Evolutionary conservation across 257 asterid species (phyloP).

Genomic region (Salvia splendens): DNA sequence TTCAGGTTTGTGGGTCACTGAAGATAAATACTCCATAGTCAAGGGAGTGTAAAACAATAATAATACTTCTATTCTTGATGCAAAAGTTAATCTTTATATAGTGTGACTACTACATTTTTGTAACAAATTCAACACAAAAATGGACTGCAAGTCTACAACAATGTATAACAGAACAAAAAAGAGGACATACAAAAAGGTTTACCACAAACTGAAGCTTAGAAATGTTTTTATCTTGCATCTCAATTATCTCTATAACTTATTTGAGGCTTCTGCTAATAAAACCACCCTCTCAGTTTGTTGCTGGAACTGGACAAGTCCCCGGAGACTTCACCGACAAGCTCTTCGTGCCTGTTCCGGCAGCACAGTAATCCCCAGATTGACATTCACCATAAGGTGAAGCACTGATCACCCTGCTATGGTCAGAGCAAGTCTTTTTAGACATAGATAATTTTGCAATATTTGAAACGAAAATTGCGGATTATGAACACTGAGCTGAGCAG

Average conservation of each 20-base stretch:
- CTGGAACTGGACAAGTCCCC: constrained; percentile 48
- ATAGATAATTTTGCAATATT: background rate
- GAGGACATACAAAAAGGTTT: constrained; percentile 15
- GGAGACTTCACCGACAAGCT: constrained; percentile 52
- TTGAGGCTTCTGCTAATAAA: constrained; percentile 27
- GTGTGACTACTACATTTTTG: constrained; percentile 31
- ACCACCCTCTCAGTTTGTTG: constrained; percentile 35
- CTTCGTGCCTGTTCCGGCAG: constrained; percentile 41
- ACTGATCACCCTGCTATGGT: constrained; percentile 49
- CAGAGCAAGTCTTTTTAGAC: constrained; percentile 8
- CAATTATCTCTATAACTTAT: constrained; percentile 33
- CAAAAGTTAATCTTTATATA: constrained; percentile 36
- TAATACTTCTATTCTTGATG: background rate
- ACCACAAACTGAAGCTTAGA: constrained; percentile 9
- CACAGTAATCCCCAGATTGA: constrained; percentile 45
- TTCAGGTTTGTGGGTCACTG: too few relatives aligned
- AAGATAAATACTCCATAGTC: too few relatives aligned
- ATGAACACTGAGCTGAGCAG: background rate
- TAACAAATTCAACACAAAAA: constrained; percentile 36
- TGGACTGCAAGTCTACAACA: constrained; percentile 35
- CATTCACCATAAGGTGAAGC: constrained; percentile 54
- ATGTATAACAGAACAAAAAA: constrained; percentile 21
- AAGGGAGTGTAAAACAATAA: too few relatives aligned
- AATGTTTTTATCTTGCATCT: constrained; percentile 24
- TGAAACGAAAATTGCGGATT: background rate